These are phyloP conservation scores for Crithidia brevicula DNA, from an alignment of 208 protist species.

Conservation along the genomic window DNA sequence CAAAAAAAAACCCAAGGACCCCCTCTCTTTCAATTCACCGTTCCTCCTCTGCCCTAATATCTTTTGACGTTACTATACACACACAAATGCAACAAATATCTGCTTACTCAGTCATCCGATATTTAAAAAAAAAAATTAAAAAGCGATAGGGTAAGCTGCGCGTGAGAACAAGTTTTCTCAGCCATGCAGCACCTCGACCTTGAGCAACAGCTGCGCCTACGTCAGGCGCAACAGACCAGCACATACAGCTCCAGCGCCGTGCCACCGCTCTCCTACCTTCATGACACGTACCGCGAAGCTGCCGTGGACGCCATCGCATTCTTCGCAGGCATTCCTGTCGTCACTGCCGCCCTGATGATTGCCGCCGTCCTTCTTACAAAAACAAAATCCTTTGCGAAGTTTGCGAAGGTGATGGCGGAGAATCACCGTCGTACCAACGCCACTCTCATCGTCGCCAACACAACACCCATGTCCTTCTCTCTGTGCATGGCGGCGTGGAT, in stretches of 20 bases:
- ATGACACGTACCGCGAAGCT: slow-evolving; percentile 15
- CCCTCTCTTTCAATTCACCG: neutral
- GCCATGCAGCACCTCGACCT: slow-evolving; percentile 38
- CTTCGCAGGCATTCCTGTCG: slow-evolving; percentile 13
- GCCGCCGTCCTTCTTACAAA: slow-evolving; percentile 7
- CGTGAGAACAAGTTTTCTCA: neutral
- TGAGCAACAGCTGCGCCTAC: slow-evolving; percentile 49
- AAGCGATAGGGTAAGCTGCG: neutral
- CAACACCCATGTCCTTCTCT: slow-evolving; percentile 13
- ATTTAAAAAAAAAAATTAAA: neutral
- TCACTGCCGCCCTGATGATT: slow-evolving; percentile 10
- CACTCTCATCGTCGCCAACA: slow-evolving; percentile 11
- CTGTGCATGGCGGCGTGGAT: slow-evolving; percentile 29
- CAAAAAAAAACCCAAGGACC: neutral
- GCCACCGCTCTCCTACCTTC: slow-evolving; percentile 23
- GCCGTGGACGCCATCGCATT: slow-evolving; percentile 10
- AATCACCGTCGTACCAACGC: slow-evolving; percentile 22
- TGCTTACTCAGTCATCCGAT: too few relatives aligned
- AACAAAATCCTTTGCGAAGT: neutral
- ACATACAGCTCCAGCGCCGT: slow-evolving; percentile 12
- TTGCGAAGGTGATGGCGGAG: slow-evolving; percentile 3
- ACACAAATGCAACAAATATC: neutral
- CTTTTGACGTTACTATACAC: too few relatives aligned
- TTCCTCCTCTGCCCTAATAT: slow-evolving; percentile 15
- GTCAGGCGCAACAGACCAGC: slow-evolving; percentile 22